phyloP scores from a whole-genome alignment of 2,329 filamentous ascomycete genomes.

The Colletotrichum viniferum region DNA sequence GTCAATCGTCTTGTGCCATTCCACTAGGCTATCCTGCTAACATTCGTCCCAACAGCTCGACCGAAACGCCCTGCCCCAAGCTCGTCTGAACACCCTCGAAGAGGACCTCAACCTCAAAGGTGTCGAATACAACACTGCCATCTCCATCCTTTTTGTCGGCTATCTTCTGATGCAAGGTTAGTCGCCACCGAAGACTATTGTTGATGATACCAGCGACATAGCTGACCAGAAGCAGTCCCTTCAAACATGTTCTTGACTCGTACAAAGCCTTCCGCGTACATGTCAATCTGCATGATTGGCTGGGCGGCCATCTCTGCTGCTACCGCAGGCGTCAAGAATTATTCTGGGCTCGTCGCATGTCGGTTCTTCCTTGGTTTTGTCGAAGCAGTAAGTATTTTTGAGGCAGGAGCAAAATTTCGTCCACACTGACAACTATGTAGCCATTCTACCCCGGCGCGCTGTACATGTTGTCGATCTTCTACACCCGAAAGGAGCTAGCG shows the following conservation, averaged over 20 bases:
- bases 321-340: slow-evolving; percentile 4
- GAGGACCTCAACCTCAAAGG: slow-evolving; percentile 23
- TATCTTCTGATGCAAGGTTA: slow-evolving; percentile 43
- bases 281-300: slow-evolving; percentile 43
- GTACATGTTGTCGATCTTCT: slow-evolving; percentile 13
- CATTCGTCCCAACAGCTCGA: slow-evolving; percentile 10
- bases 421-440: background rate
- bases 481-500: slow-evolving; percentile 14
- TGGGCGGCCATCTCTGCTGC: slow-evolving; percentile 40
- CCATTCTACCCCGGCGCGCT: slow-evolving; percentile 15
- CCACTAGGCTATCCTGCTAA: background rate
- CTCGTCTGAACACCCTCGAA: slow-evolving; percentile 24
- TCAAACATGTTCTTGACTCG: slow-evolving; percentile 50
- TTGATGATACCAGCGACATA: background rate
- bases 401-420: too few species aligned
- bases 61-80: slow-evolving; percentile 26
- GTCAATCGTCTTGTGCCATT: background rate
- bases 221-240: slow-evolving; percentile 24
- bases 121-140: slow-evolving; percentile 24
- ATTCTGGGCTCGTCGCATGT: background rate
- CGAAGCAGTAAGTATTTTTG: background rate
- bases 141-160: slow-evolving; percentile 27
- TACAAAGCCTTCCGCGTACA: slow-evolving; percentile 43
- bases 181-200: background rate
- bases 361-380: slow-evolving; percentile 14